A percentile compares a stretch with the other conserved stretches of the same genome.
Evolutionary conservation across 2,329 filamentous ascomycete genomes (phyloP).

Genomic region (Conoideocrella luteorostrata): DNA sequence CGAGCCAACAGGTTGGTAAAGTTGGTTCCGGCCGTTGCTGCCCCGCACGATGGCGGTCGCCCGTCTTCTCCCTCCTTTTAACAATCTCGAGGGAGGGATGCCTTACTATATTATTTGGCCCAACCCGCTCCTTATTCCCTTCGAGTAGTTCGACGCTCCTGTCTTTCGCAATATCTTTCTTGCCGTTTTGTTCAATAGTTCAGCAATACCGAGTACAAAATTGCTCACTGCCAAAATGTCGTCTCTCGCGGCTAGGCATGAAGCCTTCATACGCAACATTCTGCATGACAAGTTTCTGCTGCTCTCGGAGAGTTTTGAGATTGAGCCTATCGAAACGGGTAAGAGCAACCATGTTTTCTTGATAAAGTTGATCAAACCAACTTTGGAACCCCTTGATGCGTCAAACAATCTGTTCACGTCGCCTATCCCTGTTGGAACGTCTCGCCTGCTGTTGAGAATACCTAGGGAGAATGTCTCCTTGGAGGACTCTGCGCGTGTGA

Average conservation of each 20-base stretch:
- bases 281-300: not conserved
- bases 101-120: no score
- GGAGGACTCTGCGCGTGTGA: conserved; percentile 7
- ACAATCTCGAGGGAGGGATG: no score
- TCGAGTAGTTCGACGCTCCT: no score
- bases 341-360: not conserved
- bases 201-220: no score
- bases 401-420: not conserved
- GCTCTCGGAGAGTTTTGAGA: not conserved
- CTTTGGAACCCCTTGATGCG: not conserved
- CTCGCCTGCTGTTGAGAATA: conserved; percentile 7
- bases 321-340: not conserved
- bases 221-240: not conserved
- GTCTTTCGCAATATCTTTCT: no score
- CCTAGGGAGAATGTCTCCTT: conserved; percentile 6
- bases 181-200: no score
- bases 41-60: no score
- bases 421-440: not conserved
- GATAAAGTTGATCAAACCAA: not conserved
- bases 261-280: not conserved
- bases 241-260: not conserved
- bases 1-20: no score
- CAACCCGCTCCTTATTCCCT: no score
- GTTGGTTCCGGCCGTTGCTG: no score
- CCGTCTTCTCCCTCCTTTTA: no score